Conservation (phyloP, 164 flowering plant species). For the Sedum album region DNA sequence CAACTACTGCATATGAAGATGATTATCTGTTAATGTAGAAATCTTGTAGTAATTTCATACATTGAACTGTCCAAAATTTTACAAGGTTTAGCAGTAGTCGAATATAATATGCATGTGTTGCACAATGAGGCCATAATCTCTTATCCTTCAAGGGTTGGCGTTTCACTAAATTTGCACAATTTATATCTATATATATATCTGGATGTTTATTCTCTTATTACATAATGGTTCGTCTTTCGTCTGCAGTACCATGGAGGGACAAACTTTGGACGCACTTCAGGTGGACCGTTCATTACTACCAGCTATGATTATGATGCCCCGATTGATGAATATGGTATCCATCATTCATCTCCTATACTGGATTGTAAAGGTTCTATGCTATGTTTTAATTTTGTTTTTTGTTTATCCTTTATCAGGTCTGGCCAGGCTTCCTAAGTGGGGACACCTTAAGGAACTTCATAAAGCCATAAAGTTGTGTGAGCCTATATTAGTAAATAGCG, state of each 20-base stretch:
- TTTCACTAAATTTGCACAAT: background rate
- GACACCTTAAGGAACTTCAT: conserved; percentile 90
- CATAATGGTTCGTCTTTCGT: background rate
- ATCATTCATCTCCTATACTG: background rate
- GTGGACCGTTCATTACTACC: conserved; percentile 97
- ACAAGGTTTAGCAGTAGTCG: no score
- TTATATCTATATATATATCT: background rate
- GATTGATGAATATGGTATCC: conserved; percentile 94
- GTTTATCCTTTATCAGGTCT: conserved; percentile 41
- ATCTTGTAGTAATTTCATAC: no score
- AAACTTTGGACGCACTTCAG: conserved; percentile 95
- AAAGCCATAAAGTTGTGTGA: conserved; percentile 71
- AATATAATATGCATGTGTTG: background rate
- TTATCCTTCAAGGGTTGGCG: background rate
- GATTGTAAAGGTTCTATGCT: background rate
- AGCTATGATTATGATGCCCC: conserved; percentile 99
- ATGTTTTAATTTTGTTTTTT: background rate
- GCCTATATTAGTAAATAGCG: conserved; percentile 49
- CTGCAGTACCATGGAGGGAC: conserved; percentile 97
- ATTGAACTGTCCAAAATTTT: no score
- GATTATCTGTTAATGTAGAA: background rate
- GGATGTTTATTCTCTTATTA: background rate
- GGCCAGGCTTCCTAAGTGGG: conserved; percentile 94
- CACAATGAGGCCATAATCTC: no score
- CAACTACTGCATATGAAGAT: background rate